Conservation (phyloP, 345 rosid species). For the Euphorbia tirucalli region DNA sequence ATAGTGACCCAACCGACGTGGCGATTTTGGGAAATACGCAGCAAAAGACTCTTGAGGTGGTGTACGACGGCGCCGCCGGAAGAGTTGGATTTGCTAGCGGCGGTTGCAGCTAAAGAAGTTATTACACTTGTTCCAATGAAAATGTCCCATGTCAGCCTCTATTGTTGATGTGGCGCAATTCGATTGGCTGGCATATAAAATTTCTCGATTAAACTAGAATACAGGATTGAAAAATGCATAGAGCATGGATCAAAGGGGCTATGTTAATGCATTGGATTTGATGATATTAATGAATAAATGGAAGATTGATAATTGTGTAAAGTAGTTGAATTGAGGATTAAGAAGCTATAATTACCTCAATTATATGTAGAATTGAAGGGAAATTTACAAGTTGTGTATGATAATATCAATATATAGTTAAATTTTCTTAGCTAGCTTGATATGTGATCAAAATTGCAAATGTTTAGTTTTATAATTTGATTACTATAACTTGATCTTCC, state of each 20-base stretch:
- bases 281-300: not conserved
- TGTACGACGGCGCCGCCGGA: slow-evolving; percentile 57
- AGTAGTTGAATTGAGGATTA: not conserved
- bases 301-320: not conserved
- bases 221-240: not conserved
- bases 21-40: slow-evolving; percentile 72
- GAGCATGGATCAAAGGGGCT: not conserved
- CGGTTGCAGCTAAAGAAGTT: slow-evolving; percentile 42
- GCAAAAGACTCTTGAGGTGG: slow-evolving; percentile 67
- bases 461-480: too few relatives aligned
- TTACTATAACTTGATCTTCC: too few relatives aligned
- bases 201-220: too few relatives aligned
- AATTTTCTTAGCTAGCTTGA: too few relatives aligned
- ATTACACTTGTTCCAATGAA: not conserved
- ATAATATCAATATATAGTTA: too few relatives aligned
- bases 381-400: too few relatives aligned
- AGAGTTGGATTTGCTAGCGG: slow-evolving; percentile 64
- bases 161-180: too few relatives aligned
- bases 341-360: too few relatives aligned
- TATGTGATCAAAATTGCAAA: too few relatives aligned
- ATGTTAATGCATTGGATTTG: not conserved
- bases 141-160: too few relatives aligned
- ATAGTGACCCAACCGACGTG: slow-evolving; percentile 43
- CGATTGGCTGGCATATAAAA: too few relatives aligned
- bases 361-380: too few relatives aligned